These are phyloP conservation scores for Aspergillus flavus DNA, from an alignment of 2,329 filamentous ascomycete species.

Conservation along the genomic window DNA sequence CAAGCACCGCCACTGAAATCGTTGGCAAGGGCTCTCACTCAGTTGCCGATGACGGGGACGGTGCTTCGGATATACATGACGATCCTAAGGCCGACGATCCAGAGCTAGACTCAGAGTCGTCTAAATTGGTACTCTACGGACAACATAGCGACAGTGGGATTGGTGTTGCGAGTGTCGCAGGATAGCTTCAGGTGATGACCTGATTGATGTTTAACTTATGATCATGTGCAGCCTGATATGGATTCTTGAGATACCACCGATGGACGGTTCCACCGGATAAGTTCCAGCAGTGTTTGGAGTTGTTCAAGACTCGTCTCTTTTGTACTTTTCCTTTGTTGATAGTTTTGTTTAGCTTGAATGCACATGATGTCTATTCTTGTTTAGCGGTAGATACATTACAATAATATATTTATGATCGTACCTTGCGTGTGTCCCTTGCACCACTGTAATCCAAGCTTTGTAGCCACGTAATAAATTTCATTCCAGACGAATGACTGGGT, in stretches of 20 bases:
- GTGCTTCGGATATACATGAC: constrained; percentile 11
- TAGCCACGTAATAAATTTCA: neutral
- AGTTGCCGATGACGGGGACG: constrained; percentile 7
- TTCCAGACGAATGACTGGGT: neutral
- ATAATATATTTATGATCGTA: neutral
- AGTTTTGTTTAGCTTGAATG: neutral
- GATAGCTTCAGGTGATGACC: constrained; percentile 2
- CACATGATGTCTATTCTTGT: neutral
- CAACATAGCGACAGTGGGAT: constrained; percentile 34
- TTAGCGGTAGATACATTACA: neutral
- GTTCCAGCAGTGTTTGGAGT: neutral
- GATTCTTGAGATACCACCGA: constrained; percentile 8
- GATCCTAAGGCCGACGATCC: constrained; percentile 22
- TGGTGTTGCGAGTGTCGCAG: constrained; percentile 25
- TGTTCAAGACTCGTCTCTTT: constrained; percentile 17
- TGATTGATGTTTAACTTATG: neutral
- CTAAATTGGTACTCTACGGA: constrained; percentile 32
- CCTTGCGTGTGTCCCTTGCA: neutral
- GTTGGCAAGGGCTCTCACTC: constrained; percentile 21
- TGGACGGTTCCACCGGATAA: neutral
- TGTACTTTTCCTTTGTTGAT: constrained; percentile 27
- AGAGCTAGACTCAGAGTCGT: constrained; percentile 22
- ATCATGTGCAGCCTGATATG: constrained; percentile 5
- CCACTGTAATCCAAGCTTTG: neutral
- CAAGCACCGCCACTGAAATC: constrained; percentile 41